Evolutionary conservation across 2,329 filamentous ascomycete genomes (phyloP).

Genomic region (Diaporthe eres): DNA sequence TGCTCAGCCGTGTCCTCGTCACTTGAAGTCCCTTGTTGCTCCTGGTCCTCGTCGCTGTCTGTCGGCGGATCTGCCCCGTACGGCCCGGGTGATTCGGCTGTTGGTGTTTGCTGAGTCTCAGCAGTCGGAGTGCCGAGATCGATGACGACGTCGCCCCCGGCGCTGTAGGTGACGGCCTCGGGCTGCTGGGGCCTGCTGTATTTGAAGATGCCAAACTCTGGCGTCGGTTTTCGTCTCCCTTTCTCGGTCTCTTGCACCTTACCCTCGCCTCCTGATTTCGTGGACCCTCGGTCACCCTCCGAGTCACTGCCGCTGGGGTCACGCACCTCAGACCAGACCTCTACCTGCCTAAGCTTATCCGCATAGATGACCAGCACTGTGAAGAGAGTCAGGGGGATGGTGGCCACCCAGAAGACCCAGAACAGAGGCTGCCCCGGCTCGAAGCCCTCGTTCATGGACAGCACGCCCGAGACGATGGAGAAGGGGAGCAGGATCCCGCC

Average conservation of each 20-base stretch:
- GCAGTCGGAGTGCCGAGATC: slow-evolving; percentile 37
- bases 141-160: slow-evolving; percentile 42
- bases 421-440: slow-evolving; percentile 58
- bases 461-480: slow-evolving; percentile 61
- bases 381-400: slow-evolving; percentile 54
- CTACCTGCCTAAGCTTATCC: slow-evolving; percentile 60
- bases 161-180: slow-evolving; percentile 40
- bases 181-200: background rate
- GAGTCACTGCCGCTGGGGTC: slow-evolving; percentile 36
- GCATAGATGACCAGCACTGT: slow-evolving; percentile 62
- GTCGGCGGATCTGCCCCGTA: slow-evolving; percentile 13
- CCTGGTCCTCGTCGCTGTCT: slow-evolving; percentile 36
- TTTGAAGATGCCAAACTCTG: background rate
- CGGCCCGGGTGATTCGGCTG: background rate
- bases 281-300: background rate
- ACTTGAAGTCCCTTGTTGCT: slow-evolving; percentile 37
- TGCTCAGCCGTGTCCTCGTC: slow-evolving; percentile 41
- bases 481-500: slow-evolving; percentile 64
- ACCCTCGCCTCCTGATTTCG: background rate
- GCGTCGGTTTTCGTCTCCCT: background rate
- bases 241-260: slow-evolving; percentile 3
- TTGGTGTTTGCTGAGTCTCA: background rate
- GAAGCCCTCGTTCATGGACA: slow-evolving; percentile 62
- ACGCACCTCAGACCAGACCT: slow-evolving; percentile 62
- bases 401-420: slow-evolving; percentile 64